Evolutionary conservation across 2,329 filamentous ascomycete genomes (phyloP), one percentile per base, ranked within the genome.

Genomic region (Exophiala calicioides): DNA sequence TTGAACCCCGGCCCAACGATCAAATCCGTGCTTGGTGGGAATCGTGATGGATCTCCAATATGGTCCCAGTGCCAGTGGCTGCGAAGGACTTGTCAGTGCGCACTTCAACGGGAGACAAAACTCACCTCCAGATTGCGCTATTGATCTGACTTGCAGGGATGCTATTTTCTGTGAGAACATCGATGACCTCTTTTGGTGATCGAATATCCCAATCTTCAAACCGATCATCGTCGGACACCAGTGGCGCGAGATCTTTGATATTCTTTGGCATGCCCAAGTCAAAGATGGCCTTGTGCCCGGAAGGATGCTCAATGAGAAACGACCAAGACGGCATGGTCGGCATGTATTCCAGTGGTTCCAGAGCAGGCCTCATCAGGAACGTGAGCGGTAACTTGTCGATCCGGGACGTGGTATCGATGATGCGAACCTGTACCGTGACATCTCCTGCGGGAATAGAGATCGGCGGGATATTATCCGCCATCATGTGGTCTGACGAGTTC

Each of bases 1-100:
- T 12, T 29, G 23, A 40, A 40, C 0, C 77, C 77, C 0, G 76
- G 72, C 0, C 78, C 78, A 3, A 80, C 76, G 20, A 80, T 54
- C 0, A 81, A 56, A 6, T 72, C 66, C 0, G 75, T 76, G 1
- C 54, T 60, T 0, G 54, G 1, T 1, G 75, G 73, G 35, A 80
- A 80, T 0, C 59, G 62, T 0, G 70, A 67, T 0, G 70, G 65
- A 43, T 79, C 71, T 0, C 77, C 79, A 8, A 69, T 72, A 45
- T 81, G 78, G 55, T 80, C 52, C 15, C 40, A 55, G 30, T 55
- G 52, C 21, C 58, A 57, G 38, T 65, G 64, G 47, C 60, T 52
- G 51, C 53, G 59, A 29, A 62, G 54, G 19, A n/a, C n/a, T n/a
- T n/a, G n/a, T n/a, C n/a, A n/a, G n/a, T n/a, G n/a, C n/a, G n/a